Percentiles rank a stretch among this genome's conserved stretches.
phyloP scores from a whole-genome alignment of 495 filamentous ascomycete genomes.

The Baudoinia panamericana region DNA sequence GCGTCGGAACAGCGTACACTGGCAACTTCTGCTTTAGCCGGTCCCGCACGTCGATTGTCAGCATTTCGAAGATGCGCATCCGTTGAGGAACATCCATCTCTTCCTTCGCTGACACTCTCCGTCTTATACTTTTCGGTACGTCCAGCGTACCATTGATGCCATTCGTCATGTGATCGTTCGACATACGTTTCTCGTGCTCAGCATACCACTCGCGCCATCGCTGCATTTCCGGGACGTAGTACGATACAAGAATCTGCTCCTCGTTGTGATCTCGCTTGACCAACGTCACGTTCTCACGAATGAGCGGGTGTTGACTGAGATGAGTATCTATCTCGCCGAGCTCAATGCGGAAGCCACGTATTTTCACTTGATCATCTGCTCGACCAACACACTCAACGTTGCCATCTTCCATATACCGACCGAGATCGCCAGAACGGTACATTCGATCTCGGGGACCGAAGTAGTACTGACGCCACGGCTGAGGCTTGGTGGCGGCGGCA shows the following conservation, averaged over 20 bases:
- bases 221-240: constrained; percentile 70
- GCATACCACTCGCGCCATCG: constrained; percentile 52
- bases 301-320: constrained; percentile 60
- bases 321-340: constrained; percentile 87
- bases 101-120: constrained; percentile 19
- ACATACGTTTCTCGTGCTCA: constrained; percentile 40
- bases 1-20: constrained; percentile 64
- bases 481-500: constrained; percentile 32
- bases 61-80: constrained; percentile 43
- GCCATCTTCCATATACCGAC: constrained; percentile 59
- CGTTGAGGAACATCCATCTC: constrained; percentile 16
- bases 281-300: constrained; percentile 79
- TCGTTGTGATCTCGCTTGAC: constrained; percentile 80
- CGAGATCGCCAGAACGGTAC: constrained; percentile 74
- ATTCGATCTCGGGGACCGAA: constrained; percentile 75
- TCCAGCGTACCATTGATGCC: constrained; percentile 42
- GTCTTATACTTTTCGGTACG: constrained; percentile 49
- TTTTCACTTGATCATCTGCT: constrained; percentile 86
- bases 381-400: constrained; percentile 47
- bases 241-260: constrained; percentile 79
- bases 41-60: constrained; percentile 45
- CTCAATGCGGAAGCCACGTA: constrained; percentile 90
- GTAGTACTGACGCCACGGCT: constrained; percentile 69
- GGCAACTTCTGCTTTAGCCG: constrained; percentile 66
- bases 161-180: constrained; percentile 33